Evolutionary conservation across 2,329 filamentous ascomycete genomes (phyloP).

Genomic region (Phaeoacremonium minimum): DNA sequence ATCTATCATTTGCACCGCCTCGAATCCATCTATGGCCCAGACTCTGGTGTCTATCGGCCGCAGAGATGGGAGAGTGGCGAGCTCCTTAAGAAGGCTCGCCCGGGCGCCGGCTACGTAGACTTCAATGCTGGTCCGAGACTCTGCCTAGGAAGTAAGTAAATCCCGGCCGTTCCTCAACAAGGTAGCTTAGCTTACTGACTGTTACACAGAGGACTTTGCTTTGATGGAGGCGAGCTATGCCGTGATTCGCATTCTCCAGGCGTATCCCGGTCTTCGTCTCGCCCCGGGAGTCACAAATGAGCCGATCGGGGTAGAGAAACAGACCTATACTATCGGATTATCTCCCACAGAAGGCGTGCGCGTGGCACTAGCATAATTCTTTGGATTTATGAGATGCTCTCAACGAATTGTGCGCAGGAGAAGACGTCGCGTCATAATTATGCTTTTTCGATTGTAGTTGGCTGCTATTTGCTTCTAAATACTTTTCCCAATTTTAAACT

Average conservation of each 20-base stretch:
- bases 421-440: too few species aligned
- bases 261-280: slow-evolving; percentile 14
- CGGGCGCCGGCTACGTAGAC: slow-evolving; percentile 4
- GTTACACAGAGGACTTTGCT: slow-evolving; percentile 16
- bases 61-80: slow-evolving; percentile 2
- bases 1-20: slow-evolving; percentile 17
- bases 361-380: too few species aligned
- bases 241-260: slow-evolving; percentile 13
- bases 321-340: slow-evolving; percentile 13
- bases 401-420: too few species aligned
- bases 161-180: neutral
- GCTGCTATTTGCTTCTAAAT: too few species aligned
- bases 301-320: slow-evolving; percentile 16
- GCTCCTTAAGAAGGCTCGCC: slow-evolving; percentile 2
- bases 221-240: slow-evolving; percentile 16
- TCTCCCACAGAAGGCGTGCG: slow-evolving; percentile 2
- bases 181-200: neutral
- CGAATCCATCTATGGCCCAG: slow-evolving; percentile 3
- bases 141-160: slow-evolving; percentile 7
- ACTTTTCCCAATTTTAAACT: too few species aligned
- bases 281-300: slow-evolving; percentile 10
- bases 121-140: slow-evolving; percentile 6
- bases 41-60: slow-evolving; percentile 1
- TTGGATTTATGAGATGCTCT: too few species aligned
- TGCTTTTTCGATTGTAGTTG: too few species aligned